phyloP scores from a whole-genome alignment of 225 moss, liverwort and hornwort genomes.

The Marchantia paleacea region DNA sequence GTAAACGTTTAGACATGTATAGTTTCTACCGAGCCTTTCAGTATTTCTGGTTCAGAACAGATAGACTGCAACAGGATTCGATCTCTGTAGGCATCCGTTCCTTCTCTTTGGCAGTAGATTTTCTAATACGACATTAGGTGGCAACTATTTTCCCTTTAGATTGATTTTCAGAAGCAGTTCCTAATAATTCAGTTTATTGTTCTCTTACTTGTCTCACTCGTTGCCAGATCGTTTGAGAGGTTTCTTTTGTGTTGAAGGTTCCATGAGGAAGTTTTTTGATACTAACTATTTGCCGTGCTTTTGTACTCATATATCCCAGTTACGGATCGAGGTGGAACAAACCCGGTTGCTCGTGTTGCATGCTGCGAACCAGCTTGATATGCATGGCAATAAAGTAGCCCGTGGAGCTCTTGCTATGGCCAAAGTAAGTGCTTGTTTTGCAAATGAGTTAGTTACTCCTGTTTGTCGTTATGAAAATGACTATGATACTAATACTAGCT shows the following conservation, averaged over 20 bases:
- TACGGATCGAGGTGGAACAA: constrained; percentile 87
- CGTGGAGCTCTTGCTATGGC: constrained; percentile 97
- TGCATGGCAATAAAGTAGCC: constrained; percentile 85
- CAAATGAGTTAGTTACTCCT: no score
- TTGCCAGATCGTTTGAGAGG: neutral
- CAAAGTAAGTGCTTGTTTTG: constrained; percentile 48
- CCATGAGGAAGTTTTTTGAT: no score
- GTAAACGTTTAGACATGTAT: neutral
- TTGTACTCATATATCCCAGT: constrained; percentile 42
- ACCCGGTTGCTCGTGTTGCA: constrained; percentile 82
- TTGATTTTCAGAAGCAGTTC: no score
- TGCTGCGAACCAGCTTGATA: constrained; percentile 88
- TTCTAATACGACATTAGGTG: neutral
- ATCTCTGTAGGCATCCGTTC: no score
- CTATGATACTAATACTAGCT: no score
- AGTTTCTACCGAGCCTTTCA: neutral
- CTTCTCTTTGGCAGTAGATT: neutral
- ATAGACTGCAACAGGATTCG: no score
- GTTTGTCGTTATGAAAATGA: no score
- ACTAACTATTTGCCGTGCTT: neutral
- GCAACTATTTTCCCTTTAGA: no score
- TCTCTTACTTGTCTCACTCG: no score
- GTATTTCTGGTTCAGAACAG: no score
- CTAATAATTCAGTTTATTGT: no score
- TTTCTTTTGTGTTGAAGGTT: neutral